Evolutionary conservation across 805 yeast genomes (phyloP), one percentile per base, ranked within the genome.

Genomic region (Osmozyma mogii): DNA sequence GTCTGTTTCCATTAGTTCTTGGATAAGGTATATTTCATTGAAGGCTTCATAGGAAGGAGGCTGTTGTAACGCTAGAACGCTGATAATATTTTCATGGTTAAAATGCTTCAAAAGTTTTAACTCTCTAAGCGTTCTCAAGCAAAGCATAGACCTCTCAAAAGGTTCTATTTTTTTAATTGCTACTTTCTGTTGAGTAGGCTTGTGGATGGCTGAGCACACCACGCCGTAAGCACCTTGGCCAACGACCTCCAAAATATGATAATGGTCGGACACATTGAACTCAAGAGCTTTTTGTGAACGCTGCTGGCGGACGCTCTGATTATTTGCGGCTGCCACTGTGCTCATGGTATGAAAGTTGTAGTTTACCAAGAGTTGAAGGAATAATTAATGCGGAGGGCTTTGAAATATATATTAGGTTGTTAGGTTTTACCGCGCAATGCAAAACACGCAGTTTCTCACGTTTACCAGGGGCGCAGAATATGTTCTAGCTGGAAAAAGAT

Each of bases 211-310:
- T 8, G 89, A 75, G 54, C 96, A 78, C 8, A 89, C 97, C 9
- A 88, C 76, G 5, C 97, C 97, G 50, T 89, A 89, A 0, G 97
- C 96, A 12, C 97, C 97, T 55, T 87, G 95, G 6, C 97, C 97
- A 2, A 89, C 78, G 10, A 89, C 72, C 41, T 84, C 85, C 29
- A 78, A 65, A 27, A 89, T 76, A 53, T 85, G 85, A 55, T 88
- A 89, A 48, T 84, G 87, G 37, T 81, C 83, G 17, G 88, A 77
- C 16, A 89, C 89, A 52, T 85, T 84, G 66, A 89, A 89, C n/a
- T 74, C 51, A 11, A 62, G 54, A 35, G 62, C 56, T 21, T 61
- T 44, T 5, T 45, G 35, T 23, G 13, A n/a, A 18, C 19, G 19
- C 27, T 5, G 30, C 25, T 15, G 22, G 24, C 14, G 27, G 27